Evolutionary conservation across 2,329 filamentous ascomycete genomes (phyloP).

Genomic region (Sclerotinia spermophila): DNA sequence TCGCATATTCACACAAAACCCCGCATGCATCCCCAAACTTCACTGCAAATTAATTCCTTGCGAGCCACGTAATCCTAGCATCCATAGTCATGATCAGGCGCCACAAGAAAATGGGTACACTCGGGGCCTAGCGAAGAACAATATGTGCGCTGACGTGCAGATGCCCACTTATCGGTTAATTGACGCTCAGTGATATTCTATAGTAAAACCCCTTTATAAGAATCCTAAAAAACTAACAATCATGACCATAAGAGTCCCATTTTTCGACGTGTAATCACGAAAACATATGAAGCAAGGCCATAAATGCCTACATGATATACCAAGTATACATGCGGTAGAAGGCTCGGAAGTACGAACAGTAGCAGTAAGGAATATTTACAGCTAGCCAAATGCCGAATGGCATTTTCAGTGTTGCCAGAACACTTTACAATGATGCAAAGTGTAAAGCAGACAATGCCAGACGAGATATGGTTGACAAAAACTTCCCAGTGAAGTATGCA

Average conservation of each 20-base stretch:
- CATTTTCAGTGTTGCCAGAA: background rate
- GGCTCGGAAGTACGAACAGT: background rate
- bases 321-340: background rate
- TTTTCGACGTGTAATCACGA: background rate
- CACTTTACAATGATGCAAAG: background rate
- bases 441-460: background rate
- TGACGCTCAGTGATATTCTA: background rate
- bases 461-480: background rate
- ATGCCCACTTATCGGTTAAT: background rate
- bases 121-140: background rate
- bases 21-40: background rate
- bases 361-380: background rate
- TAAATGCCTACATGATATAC: background rate
- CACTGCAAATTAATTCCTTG: background rate
- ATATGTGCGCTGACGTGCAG: background rate
- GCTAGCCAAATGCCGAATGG: background rate
- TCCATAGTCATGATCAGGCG: background rate
- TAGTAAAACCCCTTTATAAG: background rate
- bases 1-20: background rate
- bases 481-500: background rate
- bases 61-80: background rate
- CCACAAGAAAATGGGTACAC: background rate
- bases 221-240: background rate
- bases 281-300: background rate
- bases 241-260: background rate